Percentiles rank a stretch among this genome's conserved stretches.
phyloP scores from a whole-genome alignment of 2,329 filamentous ascomycete genomes.

The Canariomyces notabilis region DNA sequence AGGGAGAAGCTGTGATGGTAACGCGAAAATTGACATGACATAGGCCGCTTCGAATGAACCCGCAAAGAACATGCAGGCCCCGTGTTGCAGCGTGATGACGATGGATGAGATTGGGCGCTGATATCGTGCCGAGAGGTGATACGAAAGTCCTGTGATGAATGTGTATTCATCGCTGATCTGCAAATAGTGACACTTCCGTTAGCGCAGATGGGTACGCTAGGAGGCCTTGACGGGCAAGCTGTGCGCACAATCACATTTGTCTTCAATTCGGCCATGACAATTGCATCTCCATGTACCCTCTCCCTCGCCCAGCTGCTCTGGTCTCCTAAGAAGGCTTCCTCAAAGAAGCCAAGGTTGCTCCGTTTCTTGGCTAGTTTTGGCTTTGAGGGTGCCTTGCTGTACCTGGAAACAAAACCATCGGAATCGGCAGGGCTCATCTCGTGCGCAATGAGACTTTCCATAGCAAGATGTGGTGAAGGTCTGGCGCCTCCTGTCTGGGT shows the following conservation, averaged over 20 bases:
- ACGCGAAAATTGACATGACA: constrained; percentile 65
- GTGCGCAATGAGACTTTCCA: too few relatives aligned
- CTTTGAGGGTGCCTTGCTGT: constrained; percentile 29
- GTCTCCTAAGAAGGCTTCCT: constrained; percentile 37
- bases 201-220: constrained; percentile 1
- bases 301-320: constrained; percentile 37
- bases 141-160: constrained; percentile 68
- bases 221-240: not conserved
- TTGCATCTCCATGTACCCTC: constrained; percentile 48
- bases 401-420: too few relatives aligned
- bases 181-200: not conserved
- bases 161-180: constrained; percentile 71
- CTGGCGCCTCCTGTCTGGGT: too few relatives aligned
- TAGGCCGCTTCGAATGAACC: constrained; percentile 77
- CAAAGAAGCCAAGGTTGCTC: constrained; percentile 39
- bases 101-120: constrained; percentile 68
- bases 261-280: constrained; percentile 59
- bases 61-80: constrained; percentile 67
- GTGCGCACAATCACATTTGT: constrained; percentile 57
- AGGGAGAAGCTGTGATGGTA: constrained; percentile 63
- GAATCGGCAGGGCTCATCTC: too few relatives aligned
- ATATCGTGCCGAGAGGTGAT: constrained; percentile 69
- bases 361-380: constrained; percentile 33
- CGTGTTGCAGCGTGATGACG: constrained; percentile 70
- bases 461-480: too few relatives aligned